Evolutionary conservation across 2,329 filamentous ascomycete genomes (phyloP), one percentile per base, ranked within the genome.

Genomic region (Talaromyces sp.): DNA sequence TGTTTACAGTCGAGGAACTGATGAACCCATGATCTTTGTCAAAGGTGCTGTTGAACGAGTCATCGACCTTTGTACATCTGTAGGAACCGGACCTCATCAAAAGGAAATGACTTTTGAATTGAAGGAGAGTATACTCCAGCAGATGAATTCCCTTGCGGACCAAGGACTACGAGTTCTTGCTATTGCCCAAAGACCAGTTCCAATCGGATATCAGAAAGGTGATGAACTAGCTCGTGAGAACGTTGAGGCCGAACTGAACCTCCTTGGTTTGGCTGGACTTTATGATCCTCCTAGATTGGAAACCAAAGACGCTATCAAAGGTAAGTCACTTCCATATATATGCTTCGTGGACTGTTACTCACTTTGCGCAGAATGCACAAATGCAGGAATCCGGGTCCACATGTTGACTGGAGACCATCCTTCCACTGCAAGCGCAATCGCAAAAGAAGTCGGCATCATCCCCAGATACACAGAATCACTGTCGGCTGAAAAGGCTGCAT

Each of bases 41-140:
- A 88, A 88, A 69, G 86, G 86, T 35, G 86, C 86, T 6, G 85
- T 87, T 5, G 85, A 88, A 70, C 77, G 84, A 12, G 78, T 88
- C 56, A 79, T 88, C 44, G 80, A 83, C 59, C 81, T 83, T 28
- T 87, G 85, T 70, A 81, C 78, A 5, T 73, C 72, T 3, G 72
- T 82, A 28, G 77, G 79, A 42, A 69, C 72, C 33, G 78, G 77
- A 1, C 73, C 77, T 21, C 70, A 77, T 16, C 71, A 78, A 16
- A 69, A 78, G 39, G 63, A 70, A 2, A 74, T 81, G 69, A 79
- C 77, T 12, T 67, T 75, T 1, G 72, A 77, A 37, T 67, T 72
- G 54, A 80, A 78, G 64, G 71, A 75, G 28, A 69, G 81, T 59
- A 79, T 86, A 52, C 74, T 85, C 37, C 75, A 77, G 63, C 85